A percentile compares a stretch with the other conserved stretches of the same genome.
Evolutionary conservation across 2,329 filamentous ascomycete genomes (phyloP).

Genomic region (Claviceps spartinae): DNA sequence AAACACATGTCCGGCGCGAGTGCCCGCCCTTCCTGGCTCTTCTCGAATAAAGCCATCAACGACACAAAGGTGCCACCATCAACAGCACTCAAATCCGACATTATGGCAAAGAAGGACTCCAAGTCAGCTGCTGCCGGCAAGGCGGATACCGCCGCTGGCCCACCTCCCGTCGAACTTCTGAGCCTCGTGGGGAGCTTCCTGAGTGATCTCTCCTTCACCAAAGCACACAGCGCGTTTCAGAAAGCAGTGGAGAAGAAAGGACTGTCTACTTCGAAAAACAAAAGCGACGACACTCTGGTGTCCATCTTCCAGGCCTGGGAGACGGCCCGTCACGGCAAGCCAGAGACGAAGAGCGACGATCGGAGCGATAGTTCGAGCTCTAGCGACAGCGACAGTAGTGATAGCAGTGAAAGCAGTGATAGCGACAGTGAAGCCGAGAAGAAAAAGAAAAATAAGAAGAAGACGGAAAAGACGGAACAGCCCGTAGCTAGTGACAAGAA

Average conservation of each 20-base stretch:
- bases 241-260: slow-evolving; percentile 46
- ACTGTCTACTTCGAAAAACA: slow-evolving; percentile 20
- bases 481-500: slow-evolving; percentile 12
- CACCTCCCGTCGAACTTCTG: slow-evolving; percentile 48
- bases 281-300: slow-evolving; percentile 28
- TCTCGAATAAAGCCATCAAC: slow-evolving; percentile 25
- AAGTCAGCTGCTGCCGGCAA: slow-evolving; percentile 10
- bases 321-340: slow-evolving; percentile 13
- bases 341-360: slow-evolving; percentile 14
- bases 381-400: slow-evolving; percentile 14
- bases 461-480: slow-evolving; percentile 11
- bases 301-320: slow-evolving; percentile 39
- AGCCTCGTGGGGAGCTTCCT: slow-evolving; percentile 55
- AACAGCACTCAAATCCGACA: slow-evolving; percentile 1
- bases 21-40: slow-evolving; percentile 28
- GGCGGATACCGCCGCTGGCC: slow-evolving; percentile 16
- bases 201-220: slow-evolving; percentile 48
- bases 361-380: slow-evolving; percentile 18
- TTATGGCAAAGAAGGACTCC: slow-evolving; percentile 24
- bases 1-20: slow-evolving; percentile 18
- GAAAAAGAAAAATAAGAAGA: slow-evolving; percentile 6
- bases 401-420: slow-evolving; percentile 11
- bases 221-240: slow-evolving; percentile 47
- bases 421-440: slow-evolving; percentile 15
- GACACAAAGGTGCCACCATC: neutral